Percentiles rank a stretch among this genome's conserved stretches.
phyloP scores from a whole-genome alignment of 2,329 filamentous ascomycete species.

The Penicillium sp. region DNA sequence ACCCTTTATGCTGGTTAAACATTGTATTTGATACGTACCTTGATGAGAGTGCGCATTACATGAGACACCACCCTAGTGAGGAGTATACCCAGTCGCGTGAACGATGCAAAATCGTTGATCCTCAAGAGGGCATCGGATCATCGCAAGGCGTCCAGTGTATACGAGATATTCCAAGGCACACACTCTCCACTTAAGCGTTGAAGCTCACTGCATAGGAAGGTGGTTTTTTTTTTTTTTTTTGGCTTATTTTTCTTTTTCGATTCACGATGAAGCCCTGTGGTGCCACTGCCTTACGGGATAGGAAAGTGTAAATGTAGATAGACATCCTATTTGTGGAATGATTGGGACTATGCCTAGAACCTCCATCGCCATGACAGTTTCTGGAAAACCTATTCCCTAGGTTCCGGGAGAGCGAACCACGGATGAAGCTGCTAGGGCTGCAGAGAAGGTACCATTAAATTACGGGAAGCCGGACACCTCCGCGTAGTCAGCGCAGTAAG shows the following conservation, averaged over 20 bases:
- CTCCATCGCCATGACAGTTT: slow-evolving; percentile 7
- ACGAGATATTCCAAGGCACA: slow-evolving; percentile 8
- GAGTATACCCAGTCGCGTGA: background rate
- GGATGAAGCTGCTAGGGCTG: slow-evolving; percentile 4
- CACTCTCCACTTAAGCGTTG: slow-evolving; percentile 9
- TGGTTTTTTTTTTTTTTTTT: background rate
- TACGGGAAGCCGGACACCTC: background rate
- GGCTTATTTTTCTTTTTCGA: background rate
- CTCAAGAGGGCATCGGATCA: slow-evolving; percentile 1
- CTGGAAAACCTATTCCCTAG: slow-evolving; percentile 11
- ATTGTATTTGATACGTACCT: background rate
- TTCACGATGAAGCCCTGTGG: background rate
- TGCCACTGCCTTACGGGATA: background rate
- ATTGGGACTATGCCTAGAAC: background rate
- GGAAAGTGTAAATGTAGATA: background rate
- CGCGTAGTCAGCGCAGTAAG: no score
- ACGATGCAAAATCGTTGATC: background rate
- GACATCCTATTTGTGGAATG: background rate
- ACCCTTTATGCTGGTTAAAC: background rate
- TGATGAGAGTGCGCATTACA: background rate
- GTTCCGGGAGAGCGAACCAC: background rate
- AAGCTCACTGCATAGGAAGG: slow-evolving; percentile 1
- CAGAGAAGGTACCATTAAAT: background rate
- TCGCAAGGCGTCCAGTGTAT: slow-evolving; percentile 17
- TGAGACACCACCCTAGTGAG: background rate